Percentiles rank a stretch among this genome's conserved stretches.
phyloP scores from a whole-genome alignment of 768 basidiomycete species.

The Russula brevipes region DNA sequence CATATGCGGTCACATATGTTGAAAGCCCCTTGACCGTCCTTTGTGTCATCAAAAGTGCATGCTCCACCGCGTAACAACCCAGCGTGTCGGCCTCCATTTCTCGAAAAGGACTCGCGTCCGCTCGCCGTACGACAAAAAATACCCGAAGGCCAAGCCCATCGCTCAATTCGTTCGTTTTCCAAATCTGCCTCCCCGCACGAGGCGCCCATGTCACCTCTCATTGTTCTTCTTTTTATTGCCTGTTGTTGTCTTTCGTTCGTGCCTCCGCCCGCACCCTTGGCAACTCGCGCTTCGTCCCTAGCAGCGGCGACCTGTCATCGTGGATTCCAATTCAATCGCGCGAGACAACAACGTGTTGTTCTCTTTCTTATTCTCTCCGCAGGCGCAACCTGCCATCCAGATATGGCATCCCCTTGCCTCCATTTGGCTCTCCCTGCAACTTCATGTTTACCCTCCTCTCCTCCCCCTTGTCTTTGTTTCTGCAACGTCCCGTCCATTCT shows the following conservation, averaged over 20 bases:
- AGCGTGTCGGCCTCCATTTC: no score
- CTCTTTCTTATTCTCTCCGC: not conserved
- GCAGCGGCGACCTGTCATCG: not conserved
- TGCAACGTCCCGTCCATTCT: no score
- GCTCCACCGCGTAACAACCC: no score
- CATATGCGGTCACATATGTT: no score
- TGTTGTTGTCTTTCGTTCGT: not conserved
- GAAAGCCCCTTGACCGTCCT: no score
- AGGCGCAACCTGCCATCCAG: not conserved
- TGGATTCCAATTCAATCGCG: not conserved
- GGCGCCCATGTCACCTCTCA: not conserved
- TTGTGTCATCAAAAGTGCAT: no score
- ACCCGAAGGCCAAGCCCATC: not conserved
- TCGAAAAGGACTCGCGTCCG: no score
- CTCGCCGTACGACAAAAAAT: no score
- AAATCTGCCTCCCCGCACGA: no score
- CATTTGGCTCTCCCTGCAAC: not conserved
- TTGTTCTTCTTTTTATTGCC: not conserved
- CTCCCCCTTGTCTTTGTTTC: not conserved
- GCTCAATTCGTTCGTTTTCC: not conserved
- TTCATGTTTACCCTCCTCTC: no score
- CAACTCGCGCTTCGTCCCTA: not conserved
- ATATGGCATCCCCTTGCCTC: conserved; percentile 13
- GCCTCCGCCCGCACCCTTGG: not conserved
- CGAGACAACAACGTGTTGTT: not conserved